A percentile compares a stretch with the other conserved stretches of the same genome.
Conservation (phyloP, 768 basidiomycete genomes). For the Boletellus ananas region DNA sequence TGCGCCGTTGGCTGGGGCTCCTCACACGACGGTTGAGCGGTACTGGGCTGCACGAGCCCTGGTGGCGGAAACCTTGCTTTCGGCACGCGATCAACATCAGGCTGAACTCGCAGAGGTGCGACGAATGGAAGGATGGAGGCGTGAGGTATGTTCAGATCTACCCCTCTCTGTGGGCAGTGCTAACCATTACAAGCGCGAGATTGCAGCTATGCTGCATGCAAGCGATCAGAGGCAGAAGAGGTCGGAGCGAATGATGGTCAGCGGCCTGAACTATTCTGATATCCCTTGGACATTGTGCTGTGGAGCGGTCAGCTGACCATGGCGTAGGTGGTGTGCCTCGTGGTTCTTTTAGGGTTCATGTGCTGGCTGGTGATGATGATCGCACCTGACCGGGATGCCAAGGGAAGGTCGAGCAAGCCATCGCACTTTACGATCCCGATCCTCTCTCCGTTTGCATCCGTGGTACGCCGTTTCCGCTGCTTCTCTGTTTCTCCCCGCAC, state of each 20-base stretch:
- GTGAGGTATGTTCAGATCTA: constrained; percentile 36
- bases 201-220: constrained; percentile 35
- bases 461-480: constrained; percentile 38
- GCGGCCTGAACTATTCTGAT: constrained; percentile 5
- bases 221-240: constrained; percentile 47
- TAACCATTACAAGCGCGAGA: constrained; percentile 39
- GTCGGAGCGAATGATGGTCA: constrained; percentile 52
- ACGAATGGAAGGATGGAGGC: constrained; percentile 42
- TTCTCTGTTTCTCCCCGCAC: background rate
- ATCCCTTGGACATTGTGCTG: background rate
- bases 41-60: constrained; percentile 70
- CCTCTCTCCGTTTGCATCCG: constrained; percentile 73
- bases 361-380: constrained; percentile 18
- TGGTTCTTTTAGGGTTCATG: constrained; percentile 21
- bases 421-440: constrained; percentile 77
- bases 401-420: constrained; percentile 18
- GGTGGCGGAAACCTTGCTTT: constrained; percentile 59
- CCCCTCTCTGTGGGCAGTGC: background rate
- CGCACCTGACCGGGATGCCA: constrained; percentile 13
- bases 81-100: constrained; percentile 45
- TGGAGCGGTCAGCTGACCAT: constrained; percentile 11
- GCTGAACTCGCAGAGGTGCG: constrained; percentile 44
- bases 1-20: constrained; percentile 19
- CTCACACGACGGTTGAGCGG: constrained; percentile 40
- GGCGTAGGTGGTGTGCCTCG: constrained; percentile 19